These are phyloP conservation scores for Aspergillus olivimuriae DNA, from an alignment of 495 filamentous ascomycete genomes.

Conservation along the genomic window DNA sequence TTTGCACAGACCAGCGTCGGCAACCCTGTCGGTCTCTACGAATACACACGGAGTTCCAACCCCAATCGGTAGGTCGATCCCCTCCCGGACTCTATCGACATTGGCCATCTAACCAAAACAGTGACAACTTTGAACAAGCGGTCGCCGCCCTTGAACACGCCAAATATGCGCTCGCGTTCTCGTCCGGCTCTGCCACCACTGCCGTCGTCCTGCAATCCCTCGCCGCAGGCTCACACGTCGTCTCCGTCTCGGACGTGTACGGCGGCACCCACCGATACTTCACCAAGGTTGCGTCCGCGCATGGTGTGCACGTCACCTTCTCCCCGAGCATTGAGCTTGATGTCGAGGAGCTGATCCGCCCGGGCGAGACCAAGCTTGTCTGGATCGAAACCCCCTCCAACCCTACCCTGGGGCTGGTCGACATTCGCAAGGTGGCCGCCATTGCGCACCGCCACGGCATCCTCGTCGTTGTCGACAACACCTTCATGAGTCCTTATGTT, in stretches of 20 bases:
- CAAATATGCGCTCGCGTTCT: constrained; percentile 88
- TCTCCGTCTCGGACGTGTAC: constrained; percentile 96
- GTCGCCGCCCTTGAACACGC: constrained; percentile 89
- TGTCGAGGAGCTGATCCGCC: constrained; percentile 72
- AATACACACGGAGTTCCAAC: constrained; percentile 88
- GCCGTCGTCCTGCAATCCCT: constrained; percentile 89
- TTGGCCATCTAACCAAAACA: no score
- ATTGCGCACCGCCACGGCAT: constrained; percentile 85
- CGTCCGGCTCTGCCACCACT: constrained; percentile 90
- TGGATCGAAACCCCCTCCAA: constrained; percentile 98
- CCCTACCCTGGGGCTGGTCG: constrained; percentile 84
- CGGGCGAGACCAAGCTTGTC: constrained; percentile 79
- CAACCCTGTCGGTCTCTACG: constrained; percentile 75
- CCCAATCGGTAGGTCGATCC: constrained; percentile 76
- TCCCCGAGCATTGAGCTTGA: constrained; percentile 84
- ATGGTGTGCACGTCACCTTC: constrained; percentile 93
- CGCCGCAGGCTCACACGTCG: constrained; percentile 84
- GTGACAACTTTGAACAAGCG: constrained; percentile 88
- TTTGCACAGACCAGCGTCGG: constrained; percentile 83
- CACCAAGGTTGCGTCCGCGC: constrained; percentile 92
- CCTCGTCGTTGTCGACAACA: constrained; percentile 96
- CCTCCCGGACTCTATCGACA: no score
- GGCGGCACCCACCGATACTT: constrained; percentile 98
- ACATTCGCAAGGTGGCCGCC: constrained; percentile 77
- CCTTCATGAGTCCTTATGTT: constrained; percentile 91